Evolutionary conservation across 352 stramenopile species (phyloP).

Genomic region (Globisporangium cederbergense): DNA sequence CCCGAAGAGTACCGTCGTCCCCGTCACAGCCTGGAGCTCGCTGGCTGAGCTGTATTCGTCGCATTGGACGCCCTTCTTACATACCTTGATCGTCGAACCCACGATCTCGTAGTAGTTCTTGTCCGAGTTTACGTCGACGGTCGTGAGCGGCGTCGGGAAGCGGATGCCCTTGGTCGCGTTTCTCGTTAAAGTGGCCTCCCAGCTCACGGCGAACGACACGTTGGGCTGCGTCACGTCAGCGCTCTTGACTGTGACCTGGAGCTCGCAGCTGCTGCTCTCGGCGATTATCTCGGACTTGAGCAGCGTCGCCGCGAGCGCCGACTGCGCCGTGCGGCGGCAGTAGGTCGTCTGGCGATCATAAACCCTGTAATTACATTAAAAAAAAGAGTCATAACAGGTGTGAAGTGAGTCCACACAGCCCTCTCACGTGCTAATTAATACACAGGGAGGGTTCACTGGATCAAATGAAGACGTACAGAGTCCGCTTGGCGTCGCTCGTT

Average conservation of each 20-base stretch:
- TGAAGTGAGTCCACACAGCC: background rate
- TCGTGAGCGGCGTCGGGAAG: constrained; percentile 39
- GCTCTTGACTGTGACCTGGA: constrained; percentile 30
- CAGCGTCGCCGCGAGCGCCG: constrained; percentile 29
- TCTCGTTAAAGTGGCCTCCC: constrained; percentile 31
- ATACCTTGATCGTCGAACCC: constrained; percentile 42
- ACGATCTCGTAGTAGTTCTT: constrained; percentile 47
- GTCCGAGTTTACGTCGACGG: constrained; percentile 20
- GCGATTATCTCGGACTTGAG: constrained; percentile 21
- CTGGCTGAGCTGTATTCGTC: constrained; percentile 37
- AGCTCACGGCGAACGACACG: constrained; percentile 23
- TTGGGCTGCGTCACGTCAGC: constrained; percentile 28
- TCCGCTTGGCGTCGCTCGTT: constrained; percentile 3
- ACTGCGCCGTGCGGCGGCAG: constrained; percentile 41
- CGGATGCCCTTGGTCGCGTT: constrained; percentile 36
- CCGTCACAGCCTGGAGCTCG: background rate
- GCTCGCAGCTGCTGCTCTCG: constrained; percentile 42
- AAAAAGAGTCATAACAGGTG: background rate
- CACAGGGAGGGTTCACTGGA: too few species aligned
- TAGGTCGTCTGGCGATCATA: constrained; percentile 39
- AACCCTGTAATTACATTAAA: constrained; percentile 16
- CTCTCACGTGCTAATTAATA: background rate
- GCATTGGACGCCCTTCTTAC: constrained; percentile 28
- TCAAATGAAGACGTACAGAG: constrained; percentile 10
- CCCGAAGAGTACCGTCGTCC: constrained; percentile 11